Evolutionary conservation across 2,329 filamentous ascomycete genomes (phyloP), one percentile per base, ranked within the genome.

Genomic region (Talaromyces amestolkiae): DNA sequence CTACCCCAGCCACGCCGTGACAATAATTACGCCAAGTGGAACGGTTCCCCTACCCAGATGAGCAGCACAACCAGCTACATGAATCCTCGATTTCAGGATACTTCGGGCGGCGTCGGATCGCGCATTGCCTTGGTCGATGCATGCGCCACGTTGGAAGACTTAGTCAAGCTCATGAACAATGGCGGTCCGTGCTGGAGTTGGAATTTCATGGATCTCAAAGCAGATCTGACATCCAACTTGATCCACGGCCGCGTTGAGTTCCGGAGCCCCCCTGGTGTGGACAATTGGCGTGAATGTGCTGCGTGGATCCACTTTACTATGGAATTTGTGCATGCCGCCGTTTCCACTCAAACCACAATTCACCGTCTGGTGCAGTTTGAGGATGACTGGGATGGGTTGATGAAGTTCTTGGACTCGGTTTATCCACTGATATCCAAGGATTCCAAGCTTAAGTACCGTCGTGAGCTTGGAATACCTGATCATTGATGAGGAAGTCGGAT

Each of bases 281-380:
- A 43, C 17, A 54, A 54, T 24, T 54, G 47, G 19, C 22, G 43
- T 33, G 60, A 62, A 7, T 62, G 60, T 4, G 22, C 11, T 2
- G 60, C 60, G n/a, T 62, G 60, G 60, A 54, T 62, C 17, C 24
- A 62, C 19, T 62, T 62, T 22, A 39, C 45, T 3, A 1, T 62
- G 31, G 60, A 62, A 11, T 62, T 62, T 24, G 47, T 62, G 2
- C 45, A 62, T 43, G 60, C 60, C 8, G 35, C 60, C 1, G 54
- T 62, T 33, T 53, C 24, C 4, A 19, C 22, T 1, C 24, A 13
- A 9, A 22, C 47, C 4, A 27, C 35, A 4, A 35, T 62, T 15
- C 17, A 10, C 11, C 47, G 60, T 37, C 60, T 62, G n/a, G 47
- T 10, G 10, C 8, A 11, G 22, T 62, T 62, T 15, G 15, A 10